A percentile compares a stretch with the other conserved stretches of the same genome.
Conservation (phyloP, 192 early-diverging fungal genomes). For the Linnemannia elongata region DNA sequence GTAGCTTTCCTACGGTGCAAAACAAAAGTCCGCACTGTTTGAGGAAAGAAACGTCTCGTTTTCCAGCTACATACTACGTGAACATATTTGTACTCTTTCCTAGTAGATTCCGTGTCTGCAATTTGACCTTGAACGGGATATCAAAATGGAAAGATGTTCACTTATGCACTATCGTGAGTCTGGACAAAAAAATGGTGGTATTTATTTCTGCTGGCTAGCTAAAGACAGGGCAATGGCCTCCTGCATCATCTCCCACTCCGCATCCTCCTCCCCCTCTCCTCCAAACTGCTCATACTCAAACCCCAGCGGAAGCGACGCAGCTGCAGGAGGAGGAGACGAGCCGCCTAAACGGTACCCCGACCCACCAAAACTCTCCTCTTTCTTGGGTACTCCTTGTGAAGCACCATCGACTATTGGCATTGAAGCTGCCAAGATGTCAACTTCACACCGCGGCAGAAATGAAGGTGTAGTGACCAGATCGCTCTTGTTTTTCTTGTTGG, state of each 20-base stretch:
- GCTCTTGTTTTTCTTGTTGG: neutral
- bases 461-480: constrained; percentile 24
- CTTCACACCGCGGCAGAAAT: constrained; percentile 46
- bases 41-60: neutral
- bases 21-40: constrained; percentile 1
- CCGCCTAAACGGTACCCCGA: constrained; percentile 45
- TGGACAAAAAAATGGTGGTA: neutral
- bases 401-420: constrained; percentile 12
- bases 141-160: no score
- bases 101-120: no score
- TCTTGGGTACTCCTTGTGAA: neutral
- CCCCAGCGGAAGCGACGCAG: constrained; percentile 10
- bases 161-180: no score
- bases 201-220: neutral
- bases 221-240: constrained; percentile 49
- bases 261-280: constrained; percentile 17
- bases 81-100: neutral
- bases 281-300: constrained; percentile 20
- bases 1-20: neutral
- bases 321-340: neutral
- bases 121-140: no score
- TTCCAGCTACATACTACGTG: neutral
- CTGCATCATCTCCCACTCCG: constrained; percentile 43
- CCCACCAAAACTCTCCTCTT: constrained; percentile 29
- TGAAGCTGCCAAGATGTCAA: constrained; percentile 22